Conservation (phyloP, 331 rosid genomes). For the Cydonia oblonga region DNA sequence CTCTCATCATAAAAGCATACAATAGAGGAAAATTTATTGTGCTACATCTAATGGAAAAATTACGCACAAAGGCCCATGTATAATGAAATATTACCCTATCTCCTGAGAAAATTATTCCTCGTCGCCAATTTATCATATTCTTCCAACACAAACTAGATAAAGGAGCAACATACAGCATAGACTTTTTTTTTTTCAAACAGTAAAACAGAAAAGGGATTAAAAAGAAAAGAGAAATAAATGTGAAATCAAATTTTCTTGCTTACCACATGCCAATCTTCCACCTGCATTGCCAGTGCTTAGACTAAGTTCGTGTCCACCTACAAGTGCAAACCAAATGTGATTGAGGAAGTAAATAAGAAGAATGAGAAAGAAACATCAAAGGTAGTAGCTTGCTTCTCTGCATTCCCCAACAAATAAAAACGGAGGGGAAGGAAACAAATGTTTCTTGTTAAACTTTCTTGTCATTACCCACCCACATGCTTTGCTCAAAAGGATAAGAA, state of each 20-base stretch:
- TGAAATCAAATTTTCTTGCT: slow-evolving; percentile 13
- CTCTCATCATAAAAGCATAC: neutral
- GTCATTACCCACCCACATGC: neutral
- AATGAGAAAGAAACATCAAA: neutral
- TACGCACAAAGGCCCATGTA: neutral
- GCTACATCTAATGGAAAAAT: neutral
- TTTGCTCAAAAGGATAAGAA: neutral
- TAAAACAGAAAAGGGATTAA: neutral
- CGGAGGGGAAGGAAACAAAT: neutral
- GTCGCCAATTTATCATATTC: neutral
- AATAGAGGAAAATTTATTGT: neutral
- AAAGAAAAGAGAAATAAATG: neutral
- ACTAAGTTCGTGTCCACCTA: slow-evolving; percentile 88
- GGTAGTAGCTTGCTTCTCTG: neutral
- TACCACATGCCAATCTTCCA: slow-evolving; percentile 95
- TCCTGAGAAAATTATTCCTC: neutral
- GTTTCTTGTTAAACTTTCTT: no score
- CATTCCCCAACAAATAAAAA: neutral
- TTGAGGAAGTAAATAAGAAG: neutral
- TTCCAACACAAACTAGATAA: neutral
- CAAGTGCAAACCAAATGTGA: slow-evolving; percentile 14
- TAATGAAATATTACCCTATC: neutral
- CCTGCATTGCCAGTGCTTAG: slow-evolving; percentile 81
- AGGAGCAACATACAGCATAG: neutral
- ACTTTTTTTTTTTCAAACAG: neutral